Evolutionary conservation across 257 asterid genomes (phyloP), one percentile per base, ranked within the genome.

Genomic region (Fraxinus anomala): DNA sequence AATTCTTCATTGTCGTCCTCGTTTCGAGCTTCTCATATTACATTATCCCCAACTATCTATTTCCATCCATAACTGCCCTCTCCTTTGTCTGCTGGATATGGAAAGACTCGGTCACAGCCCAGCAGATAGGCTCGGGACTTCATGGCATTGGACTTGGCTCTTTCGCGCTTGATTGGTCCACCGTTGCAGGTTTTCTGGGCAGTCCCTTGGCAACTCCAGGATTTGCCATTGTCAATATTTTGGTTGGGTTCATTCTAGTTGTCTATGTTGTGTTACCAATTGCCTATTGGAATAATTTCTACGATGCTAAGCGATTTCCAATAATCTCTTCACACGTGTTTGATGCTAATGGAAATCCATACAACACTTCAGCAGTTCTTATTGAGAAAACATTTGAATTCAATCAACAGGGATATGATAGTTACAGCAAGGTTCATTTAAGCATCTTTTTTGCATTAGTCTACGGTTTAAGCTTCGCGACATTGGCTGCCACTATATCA

Each of bases 181-280:
- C 96, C 0, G 84, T 87, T 9, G 94, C 91, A 12, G 89, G 86
- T 37, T 91, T 91, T 24, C 82, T 85, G 0, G 92, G 90, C 80
- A 91, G 96, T 77, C 96, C 96, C 0, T 67, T 91, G 1, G 96
- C 92, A 10, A 89, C 96, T 4, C 96, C 96, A 5, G 96, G 89
- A 1, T 91, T 91, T 71, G 94, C 96, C 26, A 84, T 91, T 3
- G 40, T 89, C 75, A 91, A 91, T 81, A 84, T 84, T 81, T 51
- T 91, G 77, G 90, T 84, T 68, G 94, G 96, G 24, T 89, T 87
- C 76, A 56, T 91, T n/a, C 1, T 82, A 56, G 56, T 79, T 56
- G 82, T 88, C 34, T 91, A 91, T 3, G 75, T 89, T 0, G 76
- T 84, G 51, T 51, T 80, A 39, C 94, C 96, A 23, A 14, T 91